phyloP scores from a whole-genome alignment of 805 yeast genomes.

The Candida patagonica region DNA sequence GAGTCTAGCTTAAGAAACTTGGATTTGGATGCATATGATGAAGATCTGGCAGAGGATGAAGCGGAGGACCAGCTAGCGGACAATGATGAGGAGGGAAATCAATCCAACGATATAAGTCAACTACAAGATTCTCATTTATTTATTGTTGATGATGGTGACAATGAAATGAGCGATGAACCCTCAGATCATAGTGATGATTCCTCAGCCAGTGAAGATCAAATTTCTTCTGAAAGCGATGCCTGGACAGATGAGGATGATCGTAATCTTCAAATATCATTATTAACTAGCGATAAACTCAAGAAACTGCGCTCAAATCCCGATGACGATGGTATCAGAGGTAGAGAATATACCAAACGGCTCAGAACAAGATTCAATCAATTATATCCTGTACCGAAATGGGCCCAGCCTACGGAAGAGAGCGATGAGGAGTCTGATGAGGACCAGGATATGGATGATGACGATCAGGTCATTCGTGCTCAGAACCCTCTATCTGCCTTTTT shows the following conservation, averaged over 20 bases:
- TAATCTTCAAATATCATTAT: conserved; percentile 48
- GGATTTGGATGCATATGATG: conserved; percentile 38
- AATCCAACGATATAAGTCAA: conserved; percentile 24
- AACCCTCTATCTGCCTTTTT: conserved; percentile 29
- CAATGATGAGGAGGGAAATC: conserved; percentile 16
- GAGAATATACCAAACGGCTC: conserved; percentile 51
- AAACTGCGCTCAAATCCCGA: conserved; percentile 58
- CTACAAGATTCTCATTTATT: conserved; percentile 43
- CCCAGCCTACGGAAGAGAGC: conserved; percentile 32
- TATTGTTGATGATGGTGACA: conserved; percentile 42
- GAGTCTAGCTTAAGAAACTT: conserved; percentile 52
- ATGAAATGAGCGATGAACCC: conserved; percentile 22
- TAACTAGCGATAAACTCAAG: conserved; percentile 47
- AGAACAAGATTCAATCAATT: conserved; percentile 62
- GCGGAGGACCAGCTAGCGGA: conserved; percentile 33
- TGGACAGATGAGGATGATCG: conserved; percentile 96
- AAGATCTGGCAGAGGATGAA: conserved; percentile 25
- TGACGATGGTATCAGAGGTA: conserved; percentile 49
- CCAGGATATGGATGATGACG: conserved; percentile 25
- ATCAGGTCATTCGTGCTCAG: conserved; percentile 22
- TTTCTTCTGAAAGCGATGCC: conserved; percentile 34
- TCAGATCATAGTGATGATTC: conserved; percentile 30
- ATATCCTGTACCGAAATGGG: conserved; percentile 86
- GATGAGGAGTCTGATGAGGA: conserved; percentile 24
- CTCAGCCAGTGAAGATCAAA: conserved; percentile 23